Percentiles rank a stretch among this genome's conserved stretches.
phyloP scores from a whole-genome alignment of 2,329 filamentous ascomycete genomes.

The Talaromyces rugulosus region DNA sequence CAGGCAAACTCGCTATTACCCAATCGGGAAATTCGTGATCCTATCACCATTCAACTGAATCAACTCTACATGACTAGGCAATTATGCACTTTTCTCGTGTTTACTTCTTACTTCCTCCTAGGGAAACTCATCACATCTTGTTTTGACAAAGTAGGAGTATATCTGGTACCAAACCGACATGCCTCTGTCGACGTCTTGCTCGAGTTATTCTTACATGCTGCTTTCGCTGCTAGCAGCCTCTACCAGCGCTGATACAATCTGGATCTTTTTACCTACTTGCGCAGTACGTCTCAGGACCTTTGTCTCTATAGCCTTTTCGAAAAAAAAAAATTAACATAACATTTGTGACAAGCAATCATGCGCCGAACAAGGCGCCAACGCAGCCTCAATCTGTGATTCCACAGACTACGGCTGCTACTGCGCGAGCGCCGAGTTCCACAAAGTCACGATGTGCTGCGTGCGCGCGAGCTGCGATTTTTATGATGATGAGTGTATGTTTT shows the following conservation, averaged over 20 bases:
- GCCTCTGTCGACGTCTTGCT: background rate
- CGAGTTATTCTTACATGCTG: background rate
- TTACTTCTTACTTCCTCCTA: background rate
- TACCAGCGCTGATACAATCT: background rate
- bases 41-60: no score
- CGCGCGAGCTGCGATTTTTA: background rate
- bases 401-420: constrained; percentile 9
- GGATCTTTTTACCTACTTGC: constrained; percentile 6
- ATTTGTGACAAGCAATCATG: constrained; percentile 3
- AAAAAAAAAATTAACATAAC: no score
- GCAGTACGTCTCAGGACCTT: constrained; percentile 3
- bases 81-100: background rate
- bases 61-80: background rate
- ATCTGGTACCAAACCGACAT: background rate
- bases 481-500: constrained; percentile 4
- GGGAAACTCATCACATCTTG: background rate
- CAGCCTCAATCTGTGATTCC: background rate
- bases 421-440: background rate
- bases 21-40: background rate
- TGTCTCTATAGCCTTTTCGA: background rate
- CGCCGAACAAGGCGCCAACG: background rate
- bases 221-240: background rate
- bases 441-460: constrained; percentile 3
- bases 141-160: background rate
- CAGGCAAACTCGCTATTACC: background rate